Percentiles rank a stretch among this genome's conserved stretches.
Conservation (phyloP, 306 rosid species). For the Cucumis hystrix region DNA sequence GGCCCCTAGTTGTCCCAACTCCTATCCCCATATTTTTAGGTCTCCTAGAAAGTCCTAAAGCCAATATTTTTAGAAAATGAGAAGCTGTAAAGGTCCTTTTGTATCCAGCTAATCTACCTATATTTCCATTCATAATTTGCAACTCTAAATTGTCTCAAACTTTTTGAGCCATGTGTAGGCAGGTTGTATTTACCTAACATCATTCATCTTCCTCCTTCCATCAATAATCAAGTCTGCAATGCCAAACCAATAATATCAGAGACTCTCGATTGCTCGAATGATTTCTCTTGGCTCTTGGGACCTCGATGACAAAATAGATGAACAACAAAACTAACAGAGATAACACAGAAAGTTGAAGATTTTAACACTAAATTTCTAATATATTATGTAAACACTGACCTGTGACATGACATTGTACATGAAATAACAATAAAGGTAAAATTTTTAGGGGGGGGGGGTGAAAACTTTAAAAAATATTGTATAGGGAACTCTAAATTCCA, state of each 20-base stretch:
- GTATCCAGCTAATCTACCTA: not conserved
- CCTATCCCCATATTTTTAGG: not conserved
- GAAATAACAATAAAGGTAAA: slow-evolving; percentile 2
- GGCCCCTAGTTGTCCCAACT: not conserved
- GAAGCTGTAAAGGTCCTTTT: not conserved
- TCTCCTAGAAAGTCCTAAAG: not conserved
- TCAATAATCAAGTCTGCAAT: not conserved
- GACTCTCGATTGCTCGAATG: not conserved
- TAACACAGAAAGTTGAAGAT: not conserved
- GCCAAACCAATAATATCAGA: not conserved
- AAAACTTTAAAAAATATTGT: slow-evolving; percentile 3
- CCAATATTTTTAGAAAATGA: not conserved
- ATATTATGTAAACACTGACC: slow-evolving; percentile 7
- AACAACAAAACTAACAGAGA: not conserved
- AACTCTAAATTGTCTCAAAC: not conserved
- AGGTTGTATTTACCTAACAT: not conserved
- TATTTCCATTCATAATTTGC: not conserved
- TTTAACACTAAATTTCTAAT: not conserved
- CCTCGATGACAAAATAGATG: not conserved
- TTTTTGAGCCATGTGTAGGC: not conserved
- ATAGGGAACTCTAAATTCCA: not conserved
- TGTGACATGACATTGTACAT: slow-evolving; percentile 2
- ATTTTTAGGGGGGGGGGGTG: not conserved
- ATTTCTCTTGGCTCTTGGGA: not conserved
- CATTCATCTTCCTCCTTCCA: not conserved